Evolutionary conservation across 331 rosid species (phyloP).

Genomic region (Ulmus americana): DNA sequence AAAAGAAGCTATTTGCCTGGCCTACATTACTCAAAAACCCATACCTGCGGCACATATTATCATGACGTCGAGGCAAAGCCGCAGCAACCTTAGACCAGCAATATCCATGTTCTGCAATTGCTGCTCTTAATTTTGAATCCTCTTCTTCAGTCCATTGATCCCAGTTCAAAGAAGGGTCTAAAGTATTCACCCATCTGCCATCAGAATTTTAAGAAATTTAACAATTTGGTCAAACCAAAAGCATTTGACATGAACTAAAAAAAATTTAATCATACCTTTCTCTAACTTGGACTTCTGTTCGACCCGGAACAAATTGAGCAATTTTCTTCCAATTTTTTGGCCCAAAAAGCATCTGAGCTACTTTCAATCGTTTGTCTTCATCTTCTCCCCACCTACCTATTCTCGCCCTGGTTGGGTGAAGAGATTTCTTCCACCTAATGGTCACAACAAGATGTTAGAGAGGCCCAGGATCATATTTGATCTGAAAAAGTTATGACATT

Average conservation of each 20-base stretch:
- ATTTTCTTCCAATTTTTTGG: conserved; percentile 74
- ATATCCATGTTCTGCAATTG: conserved; percentile 61
- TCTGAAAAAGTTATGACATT: neutral
- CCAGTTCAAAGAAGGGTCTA: conserved; percentile 75
- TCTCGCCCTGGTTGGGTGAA: conserved; percentile 71
- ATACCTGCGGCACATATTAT: conserved; percentile 88
- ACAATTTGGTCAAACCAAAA: conserved; percentile 16
- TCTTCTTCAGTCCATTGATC: conserved; percentile 78
- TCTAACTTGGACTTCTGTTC: conserved; percentile 88
- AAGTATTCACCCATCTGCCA: conserved; percentile 74
- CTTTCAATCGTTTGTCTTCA: conserved; percentile 65
- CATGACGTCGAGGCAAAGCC: conserved; percentile 77
- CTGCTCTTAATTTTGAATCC: conserved; percentile 64
- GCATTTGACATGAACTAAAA: neutral
- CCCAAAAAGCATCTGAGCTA: conserved; percentile 86
- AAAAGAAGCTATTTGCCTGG: neutral
- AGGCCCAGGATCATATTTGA: neutral
- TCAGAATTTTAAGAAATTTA: conserved; percentile 20
- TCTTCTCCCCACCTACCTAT: conserved; percentile 52
- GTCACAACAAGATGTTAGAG: neutral
- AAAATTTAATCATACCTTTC: conserved; percentile 54
- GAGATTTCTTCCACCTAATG: conserved; percentile 78
- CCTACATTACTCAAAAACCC: conserved; percentile 10
- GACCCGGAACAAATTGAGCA: conserved; percentile 80
- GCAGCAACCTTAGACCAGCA: conserved; percentile 93